Evolutionary conservation across 2,329 filamentous ascomycete genomes (phyloP).

Genomic region (Neocatenulostroma microsporum): DNA sequence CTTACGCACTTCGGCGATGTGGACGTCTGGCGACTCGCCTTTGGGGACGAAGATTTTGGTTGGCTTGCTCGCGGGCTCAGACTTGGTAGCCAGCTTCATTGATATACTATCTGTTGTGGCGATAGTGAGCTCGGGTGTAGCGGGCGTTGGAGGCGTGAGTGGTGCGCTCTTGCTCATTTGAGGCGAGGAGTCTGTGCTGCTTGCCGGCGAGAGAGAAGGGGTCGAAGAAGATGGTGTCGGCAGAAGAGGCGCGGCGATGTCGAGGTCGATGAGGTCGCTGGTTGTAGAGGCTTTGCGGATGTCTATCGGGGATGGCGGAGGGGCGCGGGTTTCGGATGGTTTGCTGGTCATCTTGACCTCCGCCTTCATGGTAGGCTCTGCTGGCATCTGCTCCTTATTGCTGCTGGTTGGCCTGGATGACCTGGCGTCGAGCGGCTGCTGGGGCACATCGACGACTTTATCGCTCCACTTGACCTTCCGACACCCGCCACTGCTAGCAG

Average conservation of each 20-base stretch:
- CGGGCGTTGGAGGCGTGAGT: not conserved
- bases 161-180: constrained; percentile 1
- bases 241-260: constrained; percentile 13
- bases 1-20: constrained; percentile 20
- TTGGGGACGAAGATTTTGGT: constrained; percentile 23
- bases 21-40: constrained; percentile 21
- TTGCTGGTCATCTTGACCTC: not conserved
- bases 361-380: not conserved
- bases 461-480: constrained; percentile 5
- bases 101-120: too few species aligned
- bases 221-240: constrained; percentile 9
- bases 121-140: too few species aligned
- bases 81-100: too few species aligned
- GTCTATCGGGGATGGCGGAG: constrained; percentile 7
- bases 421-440: too few species aligned
- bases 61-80: too few species aligned
- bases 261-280: constrained; percentile 24
- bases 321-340: constrained; percentile 6
- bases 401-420: too few species aligned
- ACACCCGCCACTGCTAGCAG: not conserved
- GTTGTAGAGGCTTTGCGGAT: constrained; percentile 14
- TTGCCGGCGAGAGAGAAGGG: constrained; percentile 3
- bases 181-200: not conserved
- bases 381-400: too few species aligned
- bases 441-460: too few species aligned